phyloP scores from a whole-genome alignment of 2,329 filamentous ascomycete genomes.

The Furcasterigmium sp. region DNA sequence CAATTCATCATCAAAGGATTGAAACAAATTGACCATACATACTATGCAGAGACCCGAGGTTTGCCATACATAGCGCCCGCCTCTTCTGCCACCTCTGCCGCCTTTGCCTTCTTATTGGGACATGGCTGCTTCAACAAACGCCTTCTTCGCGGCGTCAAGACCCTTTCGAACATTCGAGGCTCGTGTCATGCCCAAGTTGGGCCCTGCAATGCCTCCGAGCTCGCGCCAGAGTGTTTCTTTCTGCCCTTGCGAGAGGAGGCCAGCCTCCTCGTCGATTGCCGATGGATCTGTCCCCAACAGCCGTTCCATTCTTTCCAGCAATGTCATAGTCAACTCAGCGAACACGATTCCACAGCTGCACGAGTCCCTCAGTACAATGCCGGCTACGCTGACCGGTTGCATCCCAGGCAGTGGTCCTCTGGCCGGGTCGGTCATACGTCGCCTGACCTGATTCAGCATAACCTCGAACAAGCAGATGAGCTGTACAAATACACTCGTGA shows the following conservation, averaged over 20 bases:
- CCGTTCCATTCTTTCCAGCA: not conserved
- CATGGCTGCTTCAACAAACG: not conserved
- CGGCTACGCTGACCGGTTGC: not conserved
- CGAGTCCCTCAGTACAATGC: not conserved
- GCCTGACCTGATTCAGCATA: not conserved
- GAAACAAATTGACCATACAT: too few species aligned
- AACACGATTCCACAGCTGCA: not conserved
- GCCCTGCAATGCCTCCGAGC: not conserved
- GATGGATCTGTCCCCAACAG: not conserved
- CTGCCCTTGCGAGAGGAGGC: not conserved
- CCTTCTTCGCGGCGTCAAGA: not conserved
- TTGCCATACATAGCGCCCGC: too few species aligned
- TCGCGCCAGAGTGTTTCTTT: not conserved
- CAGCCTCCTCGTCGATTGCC: not conserved
- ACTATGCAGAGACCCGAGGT: too few species aligned
- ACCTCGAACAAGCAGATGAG: conserved; percentile 14
- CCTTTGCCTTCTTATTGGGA: too few species aligned
- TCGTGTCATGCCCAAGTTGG: not conserved
- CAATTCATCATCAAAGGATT: too few species aligned
- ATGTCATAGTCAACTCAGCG: not conserved
- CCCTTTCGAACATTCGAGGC: not conserved
- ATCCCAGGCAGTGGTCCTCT: not conserved
- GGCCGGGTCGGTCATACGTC: not conserved
- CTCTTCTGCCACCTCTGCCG: too few species aligned
- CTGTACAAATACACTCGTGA: conserved; percentile 3